phyloP scores from a whole-genome alignment of 768 basidiomycete species.

The Pleurotus djamor region DNA sequence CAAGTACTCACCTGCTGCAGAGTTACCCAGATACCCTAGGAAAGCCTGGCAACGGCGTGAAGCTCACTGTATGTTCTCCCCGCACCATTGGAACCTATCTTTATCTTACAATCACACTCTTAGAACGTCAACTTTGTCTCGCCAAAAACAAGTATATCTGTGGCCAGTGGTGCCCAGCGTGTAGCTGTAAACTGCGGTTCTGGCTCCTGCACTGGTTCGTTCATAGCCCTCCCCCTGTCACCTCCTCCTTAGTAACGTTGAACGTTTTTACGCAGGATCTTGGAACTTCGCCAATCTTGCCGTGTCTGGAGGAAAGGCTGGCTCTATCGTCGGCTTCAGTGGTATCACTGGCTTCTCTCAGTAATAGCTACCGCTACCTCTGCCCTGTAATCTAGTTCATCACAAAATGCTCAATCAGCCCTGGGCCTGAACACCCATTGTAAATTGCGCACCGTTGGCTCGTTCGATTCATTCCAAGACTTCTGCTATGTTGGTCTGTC shows the following conservation, averaged over 20 bases:
- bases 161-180: conserved; percentile 36
- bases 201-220: conserved; percentile 44
- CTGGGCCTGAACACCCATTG: too few species aligned
- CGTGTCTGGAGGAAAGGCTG: conserved; percentile 41
- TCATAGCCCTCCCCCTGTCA: too few species aligned
- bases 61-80: conserved; percentile 45
- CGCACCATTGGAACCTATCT: neutral
- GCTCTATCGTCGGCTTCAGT: conserved; percentile 33
- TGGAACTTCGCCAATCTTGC: conserved; percentile 52
- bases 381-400: too few species aligned
- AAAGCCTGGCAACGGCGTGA: conserved; percentile 56
- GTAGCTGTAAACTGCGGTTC: conserved; percentile 57
- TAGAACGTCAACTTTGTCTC: conserved; percentile 49
- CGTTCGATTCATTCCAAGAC: too few species aligned
- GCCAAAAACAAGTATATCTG: conserved; percentile 37
- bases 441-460: too few species aligned
- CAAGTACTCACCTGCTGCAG: too few species aligned
- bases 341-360: conserved; percentile 29
- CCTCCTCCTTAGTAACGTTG: neutral
- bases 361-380: conserved; percentile 8
- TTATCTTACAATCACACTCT: neutral
- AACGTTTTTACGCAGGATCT: conserved; percentile 22
- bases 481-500: too few species aligned
- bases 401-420: neutral
- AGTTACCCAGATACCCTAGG: conserved; percentile 56